These are phyloP conservation scores for Colletotrichum godetiae DNA, from an alignment of 2,329 filamentous ascomycete genomes.

Conservation along the genomic window DNA sequence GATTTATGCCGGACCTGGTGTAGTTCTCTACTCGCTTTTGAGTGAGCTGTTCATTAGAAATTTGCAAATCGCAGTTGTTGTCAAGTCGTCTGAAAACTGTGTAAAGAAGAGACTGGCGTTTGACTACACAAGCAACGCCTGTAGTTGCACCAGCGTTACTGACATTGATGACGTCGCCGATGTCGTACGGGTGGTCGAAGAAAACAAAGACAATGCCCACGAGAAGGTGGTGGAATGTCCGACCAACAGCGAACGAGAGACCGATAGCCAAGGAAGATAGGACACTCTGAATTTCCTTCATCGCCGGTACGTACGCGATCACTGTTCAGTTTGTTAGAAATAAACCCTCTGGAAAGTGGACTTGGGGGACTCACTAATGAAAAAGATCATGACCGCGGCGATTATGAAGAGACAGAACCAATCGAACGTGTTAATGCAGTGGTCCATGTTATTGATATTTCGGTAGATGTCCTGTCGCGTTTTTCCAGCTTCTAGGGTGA, in stretches of 20 bases:
- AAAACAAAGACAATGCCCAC: slow-evolving; percentile 78
- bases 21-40: slow-evolving; percentile 78
- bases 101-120: slow-evolving; percentile 47
- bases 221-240: slow-evolving; percentile 76
- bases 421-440: slow-evolving; percentile 45
- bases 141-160: slow-evolving; percentile 51
- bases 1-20: slow-evolving; percentile 70
- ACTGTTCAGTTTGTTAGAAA: not conserved
- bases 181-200: slow-evolving; percentile 79
- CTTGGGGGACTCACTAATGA: slow-evolving; percentile 36
- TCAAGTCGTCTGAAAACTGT: slow-evolving; percentile 48
- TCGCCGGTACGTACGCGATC: slow-evolving; percentile 38
- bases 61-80: slow-evolving; percentile 44
- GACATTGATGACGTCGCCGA: slow-evolving; percentile 77
- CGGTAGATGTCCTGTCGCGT: slow-evolving; percentile 42
- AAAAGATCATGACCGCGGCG: slow-evolving; percentile 41
- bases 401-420: slow-evolving; percentile 41
- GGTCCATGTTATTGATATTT: slow-evolving; percentile 42
- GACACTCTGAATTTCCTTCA: slow-evolving; percentile 43
- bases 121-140: slow-evolving; percentile 39
- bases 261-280: slow-evolving; percentile 51
- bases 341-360: no score
- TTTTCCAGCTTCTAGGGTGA: slow-evolving; percentile 41
- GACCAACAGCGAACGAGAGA: slow-evolving; percentile 78
- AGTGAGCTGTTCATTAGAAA: slow-evolving; percentile 74